Conservation (phyloP, 371 early-diverging fungal genomes). For the Mucor lusitanicus region DNA sequence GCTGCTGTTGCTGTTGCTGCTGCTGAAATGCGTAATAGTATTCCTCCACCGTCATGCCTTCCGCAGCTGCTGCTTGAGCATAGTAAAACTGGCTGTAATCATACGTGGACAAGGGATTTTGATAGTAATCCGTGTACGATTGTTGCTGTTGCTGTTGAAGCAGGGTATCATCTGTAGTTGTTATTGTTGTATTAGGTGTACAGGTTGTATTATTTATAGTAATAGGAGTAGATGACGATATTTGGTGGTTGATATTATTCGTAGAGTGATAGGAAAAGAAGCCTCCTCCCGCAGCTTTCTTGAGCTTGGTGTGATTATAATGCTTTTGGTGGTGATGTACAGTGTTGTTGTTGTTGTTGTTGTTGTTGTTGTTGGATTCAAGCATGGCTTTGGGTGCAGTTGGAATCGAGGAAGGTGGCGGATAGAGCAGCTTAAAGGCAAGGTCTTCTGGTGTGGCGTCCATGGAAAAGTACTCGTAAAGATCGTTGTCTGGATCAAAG, state of each 20-base stretch:
- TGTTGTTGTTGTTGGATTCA: slow-evolving; percentile 12
- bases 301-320: slow-evolving; percentile 3
- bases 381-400: slow-evolving; percentile 39
- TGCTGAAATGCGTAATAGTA: slow-evolving; percentile 6
- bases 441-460: slow-evolving; percentile 19
- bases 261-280: slow-evolving; percentile 8
- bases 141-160: slow-evolving; percentile 5
- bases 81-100: slow-evolving; percentile 12
- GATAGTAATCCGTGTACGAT: slow-evolving; percentile 10
- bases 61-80: slow-evolving; percentile 3
- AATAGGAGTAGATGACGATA: slow-evolving; percentile 5
- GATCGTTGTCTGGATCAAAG: slow-evolving; percentile 36
- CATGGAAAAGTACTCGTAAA: slow-evolving; percentile 35
- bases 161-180: not conserved
- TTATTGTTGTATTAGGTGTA: not conserved
- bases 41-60: slow-evolving; percentile 1
- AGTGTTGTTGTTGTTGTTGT: too few relatives aligned
- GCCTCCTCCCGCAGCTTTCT: not conserved
- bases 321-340: slow-evolving; percentile 6
- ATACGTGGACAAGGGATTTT: slow-evolving; percentile 1
- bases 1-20: not conserved
- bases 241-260: slow-evolving; percentile 5
- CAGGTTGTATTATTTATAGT: not conserved
- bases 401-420: slow-evolving; percentile 28
- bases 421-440: slow-evolving; percentile 27